phyloP scores from a whole-genome alignment of 306 rosid species.

The Gynostemma pentaphyllum region DNA sequence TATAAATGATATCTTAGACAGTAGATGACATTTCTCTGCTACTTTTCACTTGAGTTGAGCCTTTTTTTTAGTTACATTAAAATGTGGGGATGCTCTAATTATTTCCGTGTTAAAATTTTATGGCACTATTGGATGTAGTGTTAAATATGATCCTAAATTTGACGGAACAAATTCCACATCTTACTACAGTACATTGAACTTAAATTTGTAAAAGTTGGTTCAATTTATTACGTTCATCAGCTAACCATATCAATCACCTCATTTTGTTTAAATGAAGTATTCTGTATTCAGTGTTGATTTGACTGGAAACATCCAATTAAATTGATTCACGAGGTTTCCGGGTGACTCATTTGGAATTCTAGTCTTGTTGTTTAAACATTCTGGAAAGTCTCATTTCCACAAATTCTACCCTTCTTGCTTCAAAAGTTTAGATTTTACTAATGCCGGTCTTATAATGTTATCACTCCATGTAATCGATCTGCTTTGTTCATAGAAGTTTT shows the following conservation, averaged over 20 bases:
- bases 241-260: neutral
- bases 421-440: neutral
- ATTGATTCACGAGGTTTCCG: neutral
- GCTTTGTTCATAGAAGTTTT: slow-evolving; percentile 89
- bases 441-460: slow-evolving; percentile 10
- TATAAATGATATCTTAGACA: neutral
- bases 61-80: neutral
- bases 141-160: neutral
- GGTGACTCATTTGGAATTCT: neutral
- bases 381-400: neutral
- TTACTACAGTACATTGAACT: neutral
- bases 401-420: neutral
- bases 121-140: neutral
- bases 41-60: neutral
- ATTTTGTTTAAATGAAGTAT: neutral
- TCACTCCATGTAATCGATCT: slow-evolving; percentile 36
- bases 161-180: neutral
- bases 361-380: neutral
- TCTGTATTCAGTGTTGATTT: neutral
- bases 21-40: neutral
- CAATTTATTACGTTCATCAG: neutral
- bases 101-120: neutral
- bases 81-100: neutral
- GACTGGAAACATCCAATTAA: neutral
- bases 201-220: neutral